Conservation (phyloP, 192 early-diverging fungal genomes). For the Chytriomyces confervae region DNA sequence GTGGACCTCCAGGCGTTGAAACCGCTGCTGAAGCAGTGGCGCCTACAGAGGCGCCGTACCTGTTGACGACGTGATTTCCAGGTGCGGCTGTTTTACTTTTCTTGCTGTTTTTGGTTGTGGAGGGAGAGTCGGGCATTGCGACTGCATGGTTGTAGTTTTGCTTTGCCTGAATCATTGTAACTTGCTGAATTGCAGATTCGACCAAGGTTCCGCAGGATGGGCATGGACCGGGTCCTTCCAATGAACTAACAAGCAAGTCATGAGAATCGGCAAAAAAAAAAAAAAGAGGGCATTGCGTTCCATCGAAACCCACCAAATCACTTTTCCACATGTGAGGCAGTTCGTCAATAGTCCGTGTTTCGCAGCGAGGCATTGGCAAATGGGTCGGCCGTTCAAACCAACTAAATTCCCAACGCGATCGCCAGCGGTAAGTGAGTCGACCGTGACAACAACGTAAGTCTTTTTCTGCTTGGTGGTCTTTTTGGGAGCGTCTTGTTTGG, state of each 20-base stretch:
- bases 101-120: background rate
- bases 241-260: slow-evolving; percentile 5
- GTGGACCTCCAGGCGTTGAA: background rate
- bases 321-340: slow-evolving; percentile 56
- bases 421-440: slow-evolving; percentile 40
- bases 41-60: slow-evolving; percentile 44
- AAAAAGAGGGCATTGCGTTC: background rate
- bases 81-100: slow-evolving; percentile 17
- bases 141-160: background rate
- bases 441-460: slow-evolving; percentile 5
- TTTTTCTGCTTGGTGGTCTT: background rate
- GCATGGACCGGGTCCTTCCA: slow-evolving; percentile 56
- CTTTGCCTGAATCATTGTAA: slow-evolving; percentile 39
- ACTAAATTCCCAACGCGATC: slow-evolving; percentile 50
- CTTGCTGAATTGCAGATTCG: slow-evolving; percentile 45
- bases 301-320: slow-evolving; percentile 40
- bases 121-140: background rate
- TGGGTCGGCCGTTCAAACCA: slow-evolving; percentile 46
- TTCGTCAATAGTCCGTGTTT: slow-evolving; percentile 55
- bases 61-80: slow-evolving; percentile 2
- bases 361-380: slow-evolving; percentile 52
- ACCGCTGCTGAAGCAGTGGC: slow-evolving; percentile 35
- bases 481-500: background rate
- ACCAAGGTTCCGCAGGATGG: slow-evolving; percentile 50
- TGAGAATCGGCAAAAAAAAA: too few relatives aligned